Conservation (phyloP, 768 basidiomycete genomes). For the Mycena olivaceomarginata region DNA sequence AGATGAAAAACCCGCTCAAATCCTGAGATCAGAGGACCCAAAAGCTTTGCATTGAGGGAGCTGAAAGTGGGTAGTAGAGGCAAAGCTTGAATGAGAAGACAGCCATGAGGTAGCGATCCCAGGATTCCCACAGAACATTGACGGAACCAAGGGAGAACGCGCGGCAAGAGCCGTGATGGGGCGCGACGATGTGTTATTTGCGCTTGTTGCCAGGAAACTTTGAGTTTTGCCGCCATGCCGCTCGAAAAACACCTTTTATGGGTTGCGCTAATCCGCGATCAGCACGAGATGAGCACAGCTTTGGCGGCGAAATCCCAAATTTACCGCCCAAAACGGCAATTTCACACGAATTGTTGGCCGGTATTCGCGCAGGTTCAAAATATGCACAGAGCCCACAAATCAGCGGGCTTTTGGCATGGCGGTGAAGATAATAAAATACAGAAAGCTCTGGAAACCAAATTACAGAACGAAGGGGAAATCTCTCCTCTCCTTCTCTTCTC, state of each 20-base stretch:
- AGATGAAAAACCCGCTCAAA: neutral
- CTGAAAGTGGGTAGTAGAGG: too few relatives aligned
- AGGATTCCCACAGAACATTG: neutral
- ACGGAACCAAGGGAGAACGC: neutral
- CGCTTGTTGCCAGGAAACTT: neutral
- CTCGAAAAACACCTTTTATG: neutral
- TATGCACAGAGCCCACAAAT: neutral
- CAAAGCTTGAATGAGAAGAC: conserved; percentile 1
- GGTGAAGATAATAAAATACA: neutral
- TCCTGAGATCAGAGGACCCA: neutral
- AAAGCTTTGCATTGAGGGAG: conserved; percentile 1
- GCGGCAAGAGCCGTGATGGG: neutral
- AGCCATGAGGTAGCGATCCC: neutral
- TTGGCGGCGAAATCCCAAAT: too few relatives aligned
- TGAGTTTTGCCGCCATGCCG: neutral
- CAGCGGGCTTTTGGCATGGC: neutral
- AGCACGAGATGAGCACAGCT: neutral
- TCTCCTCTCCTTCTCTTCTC: too few relatives aligned
- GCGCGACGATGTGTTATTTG: neutral
- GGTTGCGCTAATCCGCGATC: neutral
- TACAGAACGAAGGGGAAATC: neutral
- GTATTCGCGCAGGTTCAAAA: neutral
- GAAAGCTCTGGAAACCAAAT: neutral
- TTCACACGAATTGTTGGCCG: neutral
- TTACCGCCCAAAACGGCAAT: too few relatives aligned